Percentiles rank a stretch among this genome's conserved stretches.
These are phyloP conservation scores for Melastoma malabathricum DNA, from an alignment of 345 rosid species.

Conservation along the genomic window DNA sequence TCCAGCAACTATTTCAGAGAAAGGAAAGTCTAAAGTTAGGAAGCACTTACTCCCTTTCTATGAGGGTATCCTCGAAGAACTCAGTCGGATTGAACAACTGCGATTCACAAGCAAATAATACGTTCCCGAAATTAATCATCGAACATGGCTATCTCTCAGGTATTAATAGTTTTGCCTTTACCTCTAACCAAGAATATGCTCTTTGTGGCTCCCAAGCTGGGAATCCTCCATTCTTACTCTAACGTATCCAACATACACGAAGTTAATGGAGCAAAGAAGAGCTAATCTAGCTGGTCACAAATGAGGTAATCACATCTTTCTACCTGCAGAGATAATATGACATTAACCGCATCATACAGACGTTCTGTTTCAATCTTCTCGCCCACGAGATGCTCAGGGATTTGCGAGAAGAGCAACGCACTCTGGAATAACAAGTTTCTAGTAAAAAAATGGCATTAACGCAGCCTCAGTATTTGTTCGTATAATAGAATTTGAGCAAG, in stretches of 20 bases:
- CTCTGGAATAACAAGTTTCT: conserved; percentile 7
- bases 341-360: conserved; percentile 30
- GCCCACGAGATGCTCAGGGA: conserved; percentile 26
- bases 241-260: not conserved
- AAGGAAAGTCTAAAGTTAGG: too few relatives aligned
- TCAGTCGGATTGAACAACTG: conserved; percentile 41
- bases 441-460: not conserved
- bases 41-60: conserved; percentile 34
- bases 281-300: too few relatives aligned
- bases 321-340: conserved; percentile 37
- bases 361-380: conserved; percentile 19
- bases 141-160: too few relatives aligned
- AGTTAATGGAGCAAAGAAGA: too few relatives aligned
- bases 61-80: conserved; percentile 31
- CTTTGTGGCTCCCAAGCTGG: conserved; percentile 43
- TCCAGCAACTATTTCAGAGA: too few relatives aligned
- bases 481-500: too few relatives aligned
- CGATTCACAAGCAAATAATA: not conserved
- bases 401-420: conserved; percentile 28
- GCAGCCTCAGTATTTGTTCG: too few relatives aligned
- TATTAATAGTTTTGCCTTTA: conserved; percentile 2
- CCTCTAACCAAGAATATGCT: conserved; percentile 39
- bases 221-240: conserved; percentile 41
- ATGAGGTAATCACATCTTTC: too few relatives aligned
- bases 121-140: too few relatives aligned